Percentiles rank a stretch among this genome's conserved stretches.
Conservation (phyloP, 129 eudicot genomes). For the Centella asiatica region DNA sequence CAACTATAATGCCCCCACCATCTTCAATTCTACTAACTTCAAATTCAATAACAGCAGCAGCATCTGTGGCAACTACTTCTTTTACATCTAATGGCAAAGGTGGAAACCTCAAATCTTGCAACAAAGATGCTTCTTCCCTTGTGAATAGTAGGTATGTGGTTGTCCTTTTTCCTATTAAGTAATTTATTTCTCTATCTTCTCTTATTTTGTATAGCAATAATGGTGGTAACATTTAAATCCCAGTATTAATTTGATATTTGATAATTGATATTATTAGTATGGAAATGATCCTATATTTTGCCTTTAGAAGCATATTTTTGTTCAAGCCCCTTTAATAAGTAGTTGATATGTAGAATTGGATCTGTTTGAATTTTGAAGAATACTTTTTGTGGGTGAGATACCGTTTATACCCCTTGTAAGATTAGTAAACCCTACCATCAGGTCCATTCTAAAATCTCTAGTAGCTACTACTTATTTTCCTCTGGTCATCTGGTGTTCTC, state of each 20-base stretch:
- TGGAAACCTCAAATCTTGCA: background rate
- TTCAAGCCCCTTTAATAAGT: background rate
- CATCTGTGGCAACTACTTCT: background rate
- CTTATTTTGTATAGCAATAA: background rate
- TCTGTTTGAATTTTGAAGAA: background rate
- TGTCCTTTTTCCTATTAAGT: background rate
- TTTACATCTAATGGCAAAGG: slow-evolving; percentile 10
- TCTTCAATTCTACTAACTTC: background rate
- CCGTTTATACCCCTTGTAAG: slow-evolving; percentile 5
- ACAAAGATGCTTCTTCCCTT: slow-evolving; percentile 4
- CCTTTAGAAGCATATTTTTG: background rate
- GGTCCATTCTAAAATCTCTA: background rate
- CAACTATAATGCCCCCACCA: slow-evolving; percentile 18
- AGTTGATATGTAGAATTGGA: slow-evolving; percentile 1
- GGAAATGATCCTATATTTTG: background rate
- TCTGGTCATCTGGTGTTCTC: slow-evolving; percentile 3
- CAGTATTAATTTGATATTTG: no score
- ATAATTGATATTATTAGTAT: background rate
- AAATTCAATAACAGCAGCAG: slow-evolving; percentile 8
- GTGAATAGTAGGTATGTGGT: background rate
- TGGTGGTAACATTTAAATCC: background rate
- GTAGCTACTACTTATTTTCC: background rate
- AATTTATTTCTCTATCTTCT: background rate
- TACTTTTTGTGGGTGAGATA: background rate
- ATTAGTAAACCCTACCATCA: slow-evolving; percentile 4